These are phyloP conservation scores for Fusarium kyushuense DNA, from an alignment of 2,329 filamentous ascomycete species.

Conservation along the genomic window DNA sequence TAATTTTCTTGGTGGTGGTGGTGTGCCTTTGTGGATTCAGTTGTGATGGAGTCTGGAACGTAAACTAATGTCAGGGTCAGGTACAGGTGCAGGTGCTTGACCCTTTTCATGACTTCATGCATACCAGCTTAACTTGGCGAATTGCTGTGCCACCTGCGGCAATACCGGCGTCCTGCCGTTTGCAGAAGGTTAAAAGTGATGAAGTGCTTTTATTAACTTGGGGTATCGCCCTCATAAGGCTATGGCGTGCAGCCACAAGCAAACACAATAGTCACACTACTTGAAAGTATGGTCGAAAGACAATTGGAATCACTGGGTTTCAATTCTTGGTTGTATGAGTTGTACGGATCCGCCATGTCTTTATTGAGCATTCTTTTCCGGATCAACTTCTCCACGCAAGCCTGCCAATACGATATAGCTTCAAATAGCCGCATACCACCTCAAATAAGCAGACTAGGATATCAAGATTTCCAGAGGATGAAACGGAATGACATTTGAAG, in stretches of 20 bases:
- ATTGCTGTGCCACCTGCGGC: neutral
- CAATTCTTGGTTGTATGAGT: neutral
- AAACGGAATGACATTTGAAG: neutral
- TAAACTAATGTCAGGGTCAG: conserved; percentile 3
- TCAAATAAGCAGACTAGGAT: neutral
- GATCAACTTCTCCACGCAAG: too few species aligned
- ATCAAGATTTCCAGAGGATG: neutral
- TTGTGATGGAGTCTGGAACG: neutral
- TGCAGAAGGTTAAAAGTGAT: neutral
- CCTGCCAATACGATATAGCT: too few species aligned
- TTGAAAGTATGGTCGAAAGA: neutral
- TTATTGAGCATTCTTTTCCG: neutral
- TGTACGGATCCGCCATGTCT: neutral
- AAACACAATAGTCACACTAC: neutral
- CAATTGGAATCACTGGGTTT: neutral
- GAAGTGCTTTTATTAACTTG: too few species aligned
- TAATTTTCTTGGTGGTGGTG: neutral
- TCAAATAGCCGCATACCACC: too few species aligned
- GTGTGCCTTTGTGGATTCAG: neutral
- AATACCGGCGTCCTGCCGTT: neutral
- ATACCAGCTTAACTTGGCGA: neutral
- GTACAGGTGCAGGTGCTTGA: neutral
- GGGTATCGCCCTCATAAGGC: neutral
- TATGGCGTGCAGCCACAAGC: neutral
- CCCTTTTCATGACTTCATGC: neutral